Evolutionary conservation across 1,284 basidiomycete genomes (phyloP), one percentile per base, ranked within the genome.

Genomic region (Cryptococcus sp.): DNA sequence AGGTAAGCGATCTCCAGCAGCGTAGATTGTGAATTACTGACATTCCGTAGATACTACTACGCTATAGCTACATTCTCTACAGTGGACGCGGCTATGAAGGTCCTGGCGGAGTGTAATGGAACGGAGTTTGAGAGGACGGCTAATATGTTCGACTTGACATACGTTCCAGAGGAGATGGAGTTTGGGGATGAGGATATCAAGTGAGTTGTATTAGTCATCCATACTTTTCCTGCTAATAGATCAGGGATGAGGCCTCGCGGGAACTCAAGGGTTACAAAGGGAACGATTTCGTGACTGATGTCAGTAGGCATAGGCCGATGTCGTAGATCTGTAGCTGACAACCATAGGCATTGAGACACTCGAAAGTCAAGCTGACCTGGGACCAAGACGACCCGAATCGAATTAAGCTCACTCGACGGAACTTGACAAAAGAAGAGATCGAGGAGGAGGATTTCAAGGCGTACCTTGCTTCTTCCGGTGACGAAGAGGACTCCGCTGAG

Each of bases 311-410:
- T 41, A 2, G 5, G 13, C 34, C 10, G 42, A 38, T 37, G 33
- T 4, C 38, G 15, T 42, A 5, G 6, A 31, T 8, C 15, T 32
- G 5, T 41, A 7, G 11, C 33, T 48, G 11, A 46, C 11, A n/a
- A n/a, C 4, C 46, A 3, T 62, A 95, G 90, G 94, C 94, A 5
- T 83, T 99, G n/a, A 87, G 96, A 6, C 94, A 98, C 74, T 98
- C 96, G 11, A 94, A 92, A 79, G 95, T 98, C 63, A 95, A 90
- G 70, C 82, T 98, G 32, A 98, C 95, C 7, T 99, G 96, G 96
- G 96, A 98, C 69, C 90, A 94, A 61, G 96, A 98, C 74, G 95
- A 98, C 67, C 87, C 90, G 2, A 89, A 95, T 70, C 87, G 96
- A 15, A 83, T 81, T 58, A 85, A 86, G 56, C 68, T 96, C 47